Conservation (phyloP, 2,329 filamentous ascomycete genomes). For the Dothiorella sarmentorum region DNA sequence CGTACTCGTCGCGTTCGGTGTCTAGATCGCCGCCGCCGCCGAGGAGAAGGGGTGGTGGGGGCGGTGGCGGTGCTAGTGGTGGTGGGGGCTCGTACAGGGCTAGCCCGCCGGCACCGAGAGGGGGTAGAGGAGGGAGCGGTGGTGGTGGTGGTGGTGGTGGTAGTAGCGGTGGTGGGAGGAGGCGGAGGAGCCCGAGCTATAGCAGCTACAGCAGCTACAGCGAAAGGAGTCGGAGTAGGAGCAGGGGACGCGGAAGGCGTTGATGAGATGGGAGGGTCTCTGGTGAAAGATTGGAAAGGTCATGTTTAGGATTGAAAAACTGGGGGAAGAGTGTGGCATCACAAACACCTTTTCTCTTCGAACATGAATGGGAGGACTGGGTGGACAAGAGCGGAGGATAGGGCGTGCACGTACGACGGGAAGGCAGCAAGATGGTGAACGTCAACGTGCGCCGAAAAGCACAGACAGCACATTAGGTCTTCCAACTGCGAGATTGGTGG, state of each 20-base stretch:
- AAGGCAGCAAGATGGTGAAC: too few relatives aligned
- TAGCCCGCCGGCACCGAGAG: conserved; percentile 40
- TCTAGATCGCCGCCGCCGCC: conserved; percentile 18
- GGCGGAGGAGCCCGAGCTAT: conserved; percentile 60
- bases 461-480: too few relatives aligned
- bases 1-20: conserved; percentile 1
- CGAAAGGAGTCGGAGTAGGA: conserved; percentile 43
- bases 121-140: conserved; percentile 17
- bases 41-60: conserved; percentile 35
- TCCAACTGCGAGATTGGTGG: too few relatives aligned
- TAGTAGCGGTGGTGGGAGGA: conserved; percentile 33
- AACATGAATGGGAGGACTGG: too few relatives aligned
- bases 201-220: conserved; percentile 60
- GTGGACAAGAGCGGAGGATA: too few relatives aligned
- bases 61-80: conserved; percentile 33
- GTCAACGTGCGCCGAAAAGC: too few relatives aligned
- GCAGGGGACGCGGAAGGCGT: conserved; percentile 33
- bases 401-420: too few relatives aligned
- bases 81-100: conserved; percentile 27
- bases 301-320: too few relatives aligned
- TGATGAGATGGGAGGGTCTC: conserved; percentile 19
- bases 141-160: conserved; percentile 30
- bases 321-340: too few relatives aligned
- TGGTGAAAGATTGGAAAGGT: too few relatives aligned
- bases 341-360: too few relatives aligned